Percentiles rank a stretch among this genome's conserved stretches.
Evolutionary conservation across 2,329 filamentous ascomycete genomes (phyloP).

Genomic region (Phoma sp.): DNA sequence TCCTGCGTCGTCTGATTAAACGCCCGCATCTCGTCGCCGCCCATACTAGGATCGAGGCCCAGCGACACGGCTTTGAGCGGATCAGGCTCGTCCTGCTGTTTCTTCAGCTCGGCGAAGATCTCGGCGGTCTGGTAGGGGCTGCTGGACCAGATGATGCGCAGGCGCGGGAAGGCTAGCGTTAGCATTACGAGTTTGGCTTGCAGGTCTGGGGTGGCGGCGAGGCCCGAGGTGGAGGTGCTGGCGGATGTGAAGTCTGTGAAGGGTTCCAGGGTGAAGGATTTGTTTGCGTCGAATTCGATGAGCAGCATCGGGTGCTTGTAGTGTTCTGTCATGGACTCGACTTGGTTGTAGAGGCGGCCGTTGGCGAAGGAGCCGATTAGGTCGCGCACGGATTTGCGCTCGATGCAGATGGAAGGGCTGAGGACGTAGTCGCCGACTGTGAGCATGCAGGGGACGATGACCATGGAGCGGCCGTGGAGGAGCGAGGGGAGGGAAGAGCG

Average conservation of each 20-base stretch:
- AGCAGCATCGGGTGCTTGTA: conserved; percentile 90
- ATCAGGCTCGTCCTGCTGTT: conserved; percentile 87
- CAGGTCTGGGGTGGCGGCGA: conserved; percentile 70
- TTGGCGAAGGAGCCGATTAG: conserved; percentile 91
- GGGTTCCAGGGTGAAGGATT: conserved; percentile 86
- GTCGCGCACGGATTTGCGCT: conserved; percentile 92
- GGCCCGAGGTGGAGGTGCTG: conserved; percentile 64
- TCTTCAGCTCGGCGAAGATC: conserved; percentile 93
- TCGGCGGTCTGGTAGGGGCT: conserved; percentile 96
- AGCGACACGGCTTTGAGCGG: conserved; percentile 84
- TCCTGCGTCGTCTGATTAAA: conserved; percentile 90
- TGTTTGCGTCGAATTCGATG: conserved; percentile 97
- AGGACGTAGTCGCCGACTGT: conserved; percentile 97
- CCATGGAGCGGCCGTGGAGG: conserved; percentile 84
- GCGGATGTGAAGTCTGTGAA: conserved; percentile 54
- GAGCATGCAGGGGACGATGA: conserved; percentile 91
- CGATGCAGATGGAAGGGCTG: conserved; percentile 87
- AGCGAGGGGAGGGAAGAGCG: conserved; percentile 90
- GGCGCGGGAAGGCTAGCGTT: conserved; percentile 85
- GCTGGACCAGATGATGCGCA: conserved; percentile 92
- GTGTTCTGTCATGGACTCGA: conserved; percentile 91
- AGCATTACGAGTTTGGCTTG: conserved; percentile 92
- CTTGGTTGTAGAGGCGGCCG: conserved; percentile 88
- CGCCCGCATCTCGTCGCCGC: conserved; percentile 64
- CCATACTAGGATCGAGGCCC: conserved; percentile 70